A percentile compares a stretch with the other conserved stretches of the same genome.
phyloP scores from a whole-genome alignment of 2,329 filamentous ascomycete species.

The Hysterium pulicare region DNA sequence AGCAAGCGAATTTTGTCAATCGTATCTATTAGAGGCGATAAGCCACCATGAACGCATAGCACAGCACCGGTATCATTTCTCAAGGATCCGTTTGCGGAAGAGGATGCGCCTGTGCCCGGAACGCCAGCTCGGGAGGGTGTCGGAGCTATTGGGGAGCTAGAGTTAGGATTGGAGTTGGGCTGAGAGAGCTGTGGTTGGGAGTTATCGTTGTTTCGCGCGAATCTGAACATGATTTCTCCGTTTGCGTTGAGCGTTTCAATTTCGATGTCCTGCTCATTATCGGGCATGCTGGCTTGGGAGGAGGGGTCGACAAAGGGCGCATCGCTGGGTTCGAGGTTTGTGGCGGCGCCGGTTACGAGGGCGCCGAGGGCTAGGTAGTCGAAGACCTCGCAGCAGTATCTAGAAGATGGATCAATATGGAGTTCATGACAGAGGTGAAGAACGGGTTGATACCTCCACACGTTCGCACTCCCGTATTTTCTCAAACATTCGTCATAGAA shows the following conservation, averaged over 20 bases:
- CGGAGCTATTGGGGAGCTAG: conserved; percentile 37
- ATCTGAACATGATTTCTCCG: conserved; percentile 73
- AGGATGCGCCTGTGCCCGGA: conserved; percentile 75
- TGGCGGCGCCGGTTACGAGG: conserved; percentile 79
- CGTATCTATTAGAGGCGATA: conserved; percentile 86
- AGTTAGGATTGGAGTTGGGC: conserved; percentile 29
- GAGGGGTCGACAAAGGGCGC: conserved; percentile 51
- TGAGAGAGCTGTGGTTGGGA: conserved; percentile 35
- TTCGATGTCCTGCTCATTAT: conserved; percentile 71
- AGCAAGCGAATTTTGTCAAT: conserved; percentile 94
- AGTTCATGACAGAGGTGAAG: too few relatives aligned
- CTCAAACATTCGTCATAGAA: conserved; percentile 97
- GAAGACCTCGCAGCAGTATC: conserved; percentile 91
- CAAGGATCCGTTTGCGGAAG: conserved; percentile 56
- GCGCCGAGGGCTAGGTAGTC: conserved; percentile 92
- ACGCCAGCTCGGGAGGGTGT: conserved; percentile 52
- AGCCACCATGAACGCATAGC: conserved; percentile 90
- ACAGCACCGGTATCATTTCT: conserved; percentile 76
- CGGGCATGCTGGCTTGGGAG: conserved; percentile 47
- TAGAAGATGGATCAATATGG: conserved; percentile 8
- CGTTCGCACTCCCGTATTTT: conserved; percentile 95
- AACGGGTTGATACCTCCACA: conserved; percentile 67
- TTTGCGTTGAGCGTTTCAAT: conserved; percentile 89
- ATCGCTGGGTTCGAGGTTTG: conserved; percentile 60
- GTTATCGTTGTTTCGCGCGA: conserved; percentile 49